Conservation (phyloP, 129 eudicot species). For the Mikania micrantha region DNA sequence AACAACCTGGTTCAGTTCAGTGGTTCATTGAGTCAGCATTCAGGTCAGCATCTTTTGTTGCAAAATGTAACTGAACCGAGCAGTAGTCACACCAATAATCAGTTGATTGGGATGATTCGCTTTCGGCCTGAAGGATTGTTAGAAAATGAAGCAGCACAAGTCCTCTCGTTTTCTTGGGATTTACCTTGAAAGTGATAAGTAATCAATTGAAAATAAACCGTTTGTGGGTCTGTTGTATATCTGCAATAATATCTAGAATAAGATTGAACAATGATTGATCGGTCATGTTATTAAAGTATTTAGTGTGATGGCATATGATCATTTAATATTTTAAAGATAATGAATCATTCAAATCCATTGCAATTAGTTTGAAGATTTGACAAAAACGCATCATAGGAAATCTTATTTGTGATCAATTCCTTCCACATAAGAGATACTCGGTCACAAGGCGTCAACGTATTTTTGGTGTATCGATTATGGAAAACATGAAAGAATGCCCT, state of each 20-base stretch:
- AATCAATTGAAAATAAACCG: not conserved
- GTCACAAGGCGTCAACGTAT: no score
- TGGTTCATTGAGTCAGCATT: conserved; percentile 7
- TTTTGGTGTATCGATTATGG: no score
- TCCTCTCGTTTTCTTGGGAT: conserved; percentile 31
- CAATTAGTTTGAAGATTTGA: not conserved
- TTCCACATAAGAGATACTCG: not conserved
- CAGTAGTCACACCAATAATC: not conserved
- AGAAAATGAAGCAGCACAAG: conserved; percentile 24
- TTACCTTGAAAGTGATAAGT: conserved; percentile 2
- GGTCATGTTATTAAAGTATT: not conserved
- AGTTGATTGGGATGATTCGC: conserved; percentile 20
- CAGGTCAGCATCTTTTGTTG: not conserved
- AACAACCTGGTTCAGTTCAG: conserved; percentile 16
- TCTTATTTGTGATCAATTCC: not conserved
- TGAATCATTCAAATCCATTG: not conserved
- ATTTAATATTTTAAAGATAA: conserved; percentile 2
- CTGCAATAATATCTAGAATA: not conserved
- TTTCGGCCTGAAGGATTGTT: conserved; percentile 23
- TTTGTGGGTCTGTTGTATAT: not conserved
- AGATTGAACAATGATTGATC: not conserved
- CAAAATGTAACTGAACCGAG: conserved; percentile 4
- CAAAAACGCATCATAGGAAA: not conserved
- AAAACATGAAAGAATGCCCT: no score
- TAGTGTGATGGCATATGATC: not conserved